Base-by-base conservation (phyloP, 129 eudicot genomes). In the Chrysanthemum lavandulifolium region DNA sequence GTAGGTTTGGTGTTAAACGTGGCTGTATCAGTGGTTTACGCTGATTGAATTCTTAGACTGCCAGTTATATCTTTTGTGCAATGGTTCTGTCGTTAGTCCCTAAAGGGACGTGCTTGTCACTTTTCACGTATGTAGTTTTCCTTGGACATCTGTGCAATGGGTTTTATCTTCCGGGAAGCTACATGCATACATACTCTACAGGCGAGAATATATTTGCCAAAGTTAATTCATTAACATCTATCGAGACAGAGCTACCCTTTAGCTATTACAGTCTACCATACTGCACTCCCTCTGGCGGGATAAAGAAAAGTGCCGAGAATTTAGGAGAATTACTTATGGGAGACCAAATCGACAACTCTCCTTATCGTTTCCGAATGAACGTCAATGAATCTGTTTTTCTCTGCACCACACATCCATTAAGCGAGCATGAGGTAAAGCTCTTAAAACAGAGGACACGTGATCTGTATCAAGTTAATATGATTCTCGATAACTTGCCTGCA, bases 271-370 rank as follows among this genome's bases (percentile, higher is more conserved):
- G 91, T 69, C 81, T 89, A 31, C 96, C 96, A 45, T 89, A 89
- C 51, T 89, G 96, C 79, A 72, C 67, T 43, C 96, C 7, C 65
- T 65, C 49, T 51, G 91, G 89, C 0, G 96, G 84, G 27, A 59
- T 89, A 61, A 89, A 89, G 76, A 86, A 89, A 82, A 86, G 96
- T 64, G 96, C 96, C 9, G 96, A 89, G 79, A 89, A 89, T 82
- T 81, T 89, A 63, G 96, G 96, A 65, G 96, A 89, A 74, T 60
- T 89, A 23, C 91, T 89, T 10, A 89, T 89, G 96, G 96, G 96
- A 69, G 96, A 89, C 82, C 96, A 89, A 74, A 89, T 89, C 18
- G 96, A 89, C 78, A 89, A 86, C 82, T 89, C 96, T 7, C 96
- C 91, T 21, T 89, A 89, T 59, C 91, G 91, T 61, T 89, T 89